phyloP scores from a whole-genome alignment of 768 basidiomycete species.

The Ramaria sp. region DNA sequence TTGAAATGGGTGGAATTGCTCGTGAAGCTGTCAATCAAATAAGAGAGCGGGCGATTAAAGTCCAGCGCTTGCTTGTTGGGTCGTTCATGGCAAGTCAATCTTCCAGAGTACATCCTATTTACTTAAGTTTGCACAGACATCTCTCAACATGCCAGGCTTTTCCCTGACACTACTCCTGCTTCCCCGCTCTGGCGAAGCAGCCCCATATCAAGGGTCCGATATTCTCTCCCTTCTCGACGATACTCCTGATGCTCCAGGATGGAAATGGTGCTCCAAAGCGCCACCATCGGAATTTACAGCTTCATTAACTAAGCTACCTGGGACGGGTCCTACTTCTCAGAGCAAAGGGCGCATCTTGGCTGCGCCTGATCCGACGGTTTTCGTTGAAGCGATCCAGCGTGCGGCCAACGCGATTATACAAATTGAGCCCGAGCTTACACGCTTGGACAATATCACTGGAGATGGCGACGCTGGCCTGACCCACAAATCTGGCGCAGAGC shows the following conservation, averaged over 20 bases:
- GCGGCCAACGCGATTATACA: conserved; percentile 58
- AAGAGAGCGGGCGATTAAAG: conserved; percentile 40
- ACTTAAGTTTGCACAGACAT: conserved; percentile 39
- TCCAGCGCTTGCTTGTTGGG: conserved; percentile 60
- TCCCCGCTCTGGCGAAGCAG: conserved; percentile 33
- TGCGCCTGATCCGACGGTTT: conserved; percentile 36
- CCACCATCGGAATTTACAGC: conserved; percentile 16
- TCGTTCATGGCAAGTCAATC: conserved; percentile 65
- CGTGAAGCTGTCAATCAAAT: conserved; percentile 49
- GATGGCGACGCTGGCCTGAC: conserved; percentile 76
- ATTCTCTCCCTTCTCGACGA: conserved; percentile 66
- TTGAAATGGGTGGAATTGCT: conserved; percentile 65
- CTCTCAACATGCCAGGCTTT: conserved; percentile 89
- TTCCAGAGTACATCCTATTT: background rate
- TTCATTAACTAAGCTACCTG: conserved; percentile 15
- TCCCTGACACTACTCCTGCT: conserved; percentile 75
- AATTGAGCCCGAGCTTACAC: conserved; percentile 84
- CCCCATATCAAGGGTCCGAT: conserved; percentile 24
- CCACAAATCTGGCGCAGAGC: conserved; percentile 64
- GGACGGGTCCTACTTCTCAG: conserved; percentile 5
- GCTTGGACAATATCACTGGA: conserved; percentile 84
- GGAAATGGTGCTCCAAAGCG: conserved; percentile 62
- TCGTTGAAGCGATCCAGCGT: conserved; percentile 41
- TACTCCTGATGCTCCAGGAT: conserved; percentile 60
- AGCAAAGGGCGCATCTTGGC: conserved; percentile 16